Percentiles rank a stretch among this genome's conserved stretches.
These are phyloP conservation scores for Hyphopichia fennica DNA, from an alignment of 1,139 yeast genomes.

Conservation along the genomic window DNA sequence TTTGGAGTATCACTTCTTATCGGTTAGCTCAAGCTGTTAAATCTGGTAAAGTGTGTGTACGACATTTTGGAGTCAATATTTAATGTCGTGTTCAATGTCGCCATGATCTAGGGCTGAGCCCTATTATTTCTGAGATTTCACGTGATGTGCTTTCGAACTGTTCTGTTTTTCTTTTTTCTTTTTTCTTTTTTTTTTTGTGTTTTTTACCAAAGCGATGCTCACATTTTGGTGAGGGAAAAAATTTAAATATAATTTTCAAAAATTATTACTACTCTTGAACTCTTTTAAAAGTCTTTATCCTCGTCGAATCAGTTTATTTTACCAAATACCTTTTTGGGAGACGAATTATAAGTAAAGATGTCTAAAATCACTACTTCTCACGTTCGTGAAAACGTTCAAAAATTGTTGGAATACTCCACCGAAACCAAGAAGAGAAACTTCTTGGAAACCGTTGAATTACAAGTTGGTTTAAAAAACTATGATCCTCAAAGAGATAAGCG, in stretches of 20 bases:
- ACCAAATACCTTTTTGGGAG: conserved; percentile 65
- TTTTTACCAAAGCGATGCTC: background rate
- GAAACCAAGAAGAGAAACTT: conserved; percentile 99
- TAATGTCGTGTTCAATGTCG: background rate
- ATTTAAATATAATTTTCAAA: background rate
- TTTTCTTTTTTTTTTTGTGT: background rate
- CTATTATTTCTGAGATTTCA: background rate
- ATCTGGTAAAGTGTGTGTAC: background rate
- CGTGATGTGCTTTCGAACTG: background rate
- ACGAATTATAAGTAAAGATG: conserved; percentile 62
- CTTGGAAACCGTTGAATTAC: conserved; percentile 99
- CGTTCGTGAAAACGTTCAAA: conserved; percentile 96
- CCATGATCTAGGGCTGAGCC: conserved; percentile 1
- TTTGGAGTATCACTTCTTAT: too few species aligned
- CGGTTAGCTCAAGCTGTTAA: background rate
- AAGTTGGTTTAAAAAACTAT: conserved; percentile 99
- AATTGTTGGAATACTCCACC: conserved; percentile 84
- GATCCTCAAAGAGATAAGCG: conserved; percentile 99
- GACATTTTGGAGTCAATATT: background rate
- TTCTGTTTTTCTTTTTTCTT: background rate
- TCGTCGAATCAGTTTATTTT: conserved; percentile 52
- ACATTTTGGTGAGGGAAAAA: background rate
- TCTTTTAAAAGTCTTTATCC: conserved; percentile 28
- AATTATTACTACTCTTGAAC: background rate
- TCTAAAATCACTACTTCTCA: conserved; percentile 91